These are phyloP conservation scores for Trypanosoma theileri DNA, from an alignment of 208 protist species.

Conservation along the genomic window DNA sequence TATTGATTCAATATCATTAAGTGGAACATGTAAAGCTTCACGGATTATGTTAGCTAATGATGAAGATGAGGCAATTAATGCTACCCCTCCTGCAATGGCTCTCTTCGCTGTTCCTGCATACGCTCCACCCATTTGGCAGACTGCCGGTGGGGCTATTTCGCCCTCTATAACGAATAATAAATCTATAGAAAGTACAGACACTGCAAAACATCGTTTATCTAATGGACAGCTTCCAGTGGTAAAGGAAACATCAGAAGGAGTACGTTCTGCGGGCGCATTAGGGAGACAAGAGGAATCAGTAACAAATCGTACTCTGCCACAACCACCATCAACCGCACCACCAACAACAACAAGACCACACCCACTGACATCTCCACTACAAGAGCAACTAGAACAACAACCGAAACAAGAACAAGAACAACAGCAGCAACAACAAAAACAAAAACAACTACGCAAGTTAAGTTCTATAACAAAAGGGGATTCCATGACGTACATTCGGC, in stretches of 20 bases:
- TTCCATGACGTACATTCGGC: conserved; percentile 20
- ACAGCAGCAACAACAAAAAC: neutral
- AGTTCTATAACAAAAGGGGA: neutral
- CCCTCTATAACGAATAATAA: conserved; percentile 8
- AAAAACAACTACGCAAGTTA: neutral
- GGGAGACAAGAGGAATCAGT: neutral
- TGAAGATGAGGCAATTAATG: conserved; percentile 71
- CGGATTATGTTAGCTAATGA: conserved; percentile 53
- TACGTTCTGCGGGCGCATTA: neutral
- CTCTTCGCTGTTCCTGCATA: conserved; percentile 86
- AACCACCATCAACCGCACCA: no score
- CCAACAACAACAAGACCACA: no score
- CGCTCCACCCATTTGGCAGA: conserved; percentile 73
- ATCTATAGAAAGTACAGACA: conserved; percentile 4
- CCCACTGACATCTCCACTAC: neutral
- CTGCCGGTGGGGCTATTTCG: conserved; percentile 10
- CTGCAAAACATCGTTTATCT: neutral
- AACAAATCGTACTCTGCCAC: neutral
- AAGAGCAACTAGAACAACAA: neutral
- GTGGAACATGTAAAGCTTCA: conserved; percentile 47
- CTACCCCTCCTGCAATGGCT: conserved; percentile 57
- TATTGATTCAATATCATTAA: conserved; percentile 66
- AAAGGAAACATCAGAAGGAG: neutral
- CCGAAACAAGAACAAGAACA: neutral
- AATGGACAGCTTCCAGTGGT: neutral